Evolutionary conservation across 1,284 basidiomycete genomes (phyloP).

Genomic region (Boletellus sp.): DNA sequence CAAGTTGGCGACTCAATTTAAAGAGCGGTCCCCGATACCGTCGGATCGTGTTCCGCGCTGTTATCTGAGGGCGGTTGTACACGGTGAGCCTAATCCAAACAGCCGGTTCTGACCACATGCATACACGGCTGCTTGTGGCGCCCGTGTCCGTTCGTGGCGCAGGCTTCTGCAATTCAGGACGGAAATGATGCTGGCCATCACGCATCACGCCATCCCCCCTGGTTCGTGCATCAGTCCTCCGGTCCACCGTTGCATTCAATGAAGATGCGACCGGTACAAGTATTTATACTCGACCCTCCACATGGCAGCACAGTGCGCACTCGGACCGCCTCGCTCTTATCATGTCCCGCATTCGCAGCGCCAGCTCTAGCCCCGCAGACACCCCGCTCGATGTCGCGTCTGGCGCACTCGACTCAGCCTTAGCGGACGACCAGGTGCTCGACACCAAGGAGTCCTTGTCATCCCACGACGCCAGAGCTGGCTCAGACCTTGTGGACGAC

Average conservation of each 20-base stretch:
- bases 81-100: too few species aligned
- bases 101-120: too few species aligned
- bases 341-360: background rate
- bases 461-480: background rate
- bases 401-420: background rate
- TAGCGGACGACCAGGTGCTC: background rate
- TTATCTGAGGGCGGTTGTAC: too few species aligned
- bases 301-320: too few species aligned
- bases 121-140: too few species aligned
- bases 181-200: background rate
- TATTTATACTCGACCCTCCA: background rate
- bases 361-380: background rate
- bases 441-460: background rate
- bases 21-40: too few species aligned
- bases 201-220: background rate
- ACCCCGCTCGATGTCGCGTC: background rate
- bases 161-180: background rate
- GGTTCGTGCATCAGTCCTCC: background rate
- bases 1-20: too few species aligned
- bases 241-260: too few species aligned
- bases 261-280: background rate
- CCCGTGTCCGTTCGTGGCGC: background rate
- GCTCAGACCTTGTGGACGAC: conserved; percentile 11
- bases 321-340: background rate
- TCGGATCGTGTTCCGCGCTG: too few species aligned